Percentiles rank a stretch among this genome's conserved stretches.
phyloP scores from a whole-genome alignment of 208 protist species.

The Vickermania ingenoplastis region DNA sequence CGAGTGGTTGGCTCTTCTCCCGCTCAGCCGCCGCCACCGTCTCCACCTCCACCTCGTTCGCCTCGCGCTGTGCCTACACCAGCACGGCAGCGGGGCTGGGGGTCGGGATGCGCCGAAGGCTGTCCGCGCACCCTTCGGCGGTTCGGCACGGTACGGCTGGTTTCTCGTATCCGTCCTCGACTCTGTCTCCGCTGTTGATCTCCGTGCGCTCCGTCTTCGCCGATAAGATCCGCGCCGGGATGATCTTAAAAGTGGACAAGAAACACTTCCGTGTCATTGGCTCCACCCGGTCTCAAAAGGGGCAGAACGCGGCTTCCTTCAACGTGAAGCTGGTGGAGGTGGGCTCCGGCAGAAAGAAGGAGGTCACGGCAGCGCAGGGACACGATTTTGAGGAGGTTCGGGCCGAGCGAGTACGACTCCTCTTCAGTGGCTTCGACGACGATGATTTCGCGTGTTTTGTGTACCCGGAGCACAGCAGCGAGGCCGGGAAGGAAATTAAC shows the following conservation, averaged over 20 bases:
- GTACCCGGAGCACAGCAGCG: slow-evolving; percentile 67
- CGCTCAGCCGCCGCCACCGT: too few relatives aligned
- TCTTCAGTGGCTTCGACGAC: slow-evolving; percentile 88
- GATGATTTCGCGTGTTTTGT: slow-evolving; percentile 85
- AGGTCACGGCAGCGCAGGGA: slow-evolving; percentile 74
- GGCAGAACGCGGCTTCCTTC: slow-evolving; percentile 84
- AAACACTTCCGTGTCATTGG: slow-evolving; percentile 62
- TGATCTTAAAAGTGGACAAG: slow-evolving; percentile 77
- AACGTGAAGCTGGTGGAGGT: slow-evolving; percentile 82
- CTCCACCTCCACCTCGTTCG: too few relatives aligned
- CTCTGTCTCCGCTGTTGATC: too few relatives aligned
- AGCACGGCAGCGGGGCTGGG: too few relatives aligned
- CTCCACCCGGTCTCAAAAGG: slow-evolving; percentile 83
- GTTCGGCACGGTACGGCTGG: too few relatives aligned
- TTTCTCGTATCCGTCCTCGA: too few relatives aligned
- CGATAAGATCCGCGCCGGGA: slow-evolving; percentile 79
- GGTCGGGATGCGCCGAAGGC: too few relatives aligned
- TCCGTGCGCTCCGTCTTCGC: slow-evolving; percentile 72
- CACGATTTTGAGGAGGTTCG: slow-evolving; percentile 80
- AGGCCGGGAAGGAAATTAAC: slow-evolving; percentile 77
- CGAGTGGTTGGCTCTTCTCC: too few relatives aligned
- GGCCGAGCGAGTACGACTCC: slow-evolving; percentile 63
- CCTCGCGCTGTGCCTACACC: too few relatives aligned
- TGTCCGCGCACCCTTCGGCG: too few relatives aligned
- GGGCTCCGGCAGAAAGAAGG: slow-evolving; percentile 65